Base-by-base conservation (phyloP, 225 moss, liverwort and hornwort genomes). In the Ulota crispa region DNA sequence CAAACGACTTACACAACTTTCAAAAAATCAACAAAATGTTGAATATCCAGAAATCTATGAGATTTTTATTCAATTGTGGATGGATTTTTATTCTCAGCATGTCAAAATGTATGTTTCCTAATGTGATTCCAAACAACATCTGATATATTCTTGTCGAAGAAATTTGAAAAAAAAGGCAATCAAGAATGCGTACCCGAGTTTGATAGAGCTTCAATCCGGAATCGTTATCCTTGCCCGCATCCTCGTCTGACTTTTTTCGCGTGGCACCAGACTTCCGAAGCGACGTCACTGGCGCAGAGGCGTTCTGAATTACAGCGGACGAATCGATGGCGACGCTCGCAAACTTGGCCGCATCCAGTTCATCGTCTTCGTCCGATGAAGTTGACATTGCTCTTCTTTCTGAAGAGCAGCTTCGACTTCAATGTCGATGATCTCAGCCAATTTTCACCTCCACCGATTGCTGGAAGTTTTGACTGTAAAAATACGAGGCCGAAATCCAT, bases 291-390 rank as follows among this genome's bases (percentile, higher is more conserved):
- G 85, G 75, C 20, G 78, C 70, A 30, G 83, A 76, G 21, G 96
- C 96, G 56, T 84, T 89, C 64, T 84, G 87, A 21, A 95, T 79
- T 18, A 96, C 92, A 43, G 90, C 87, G 3, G 69, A 81, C 26
- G 95, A 95, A 80, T 96, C 96, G 68, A 96, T 92, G n/a, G 89
- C 90, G 20, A 96, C 96, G 67, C 96, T 96, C 9, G 91, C 91
- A 20, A 89, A 76, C 73, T 82, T 86, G 74, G 86, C 80, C 2
- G 86, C 89, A 37, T 87, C 88, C 19, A 88, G 83, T 76, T 92
- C 92, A 41, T 93, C 93, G 16, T 92, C 90, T 15, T 94, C 93
- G 64, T 89, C 91, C 20, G 88, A 91, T 4, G 94, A 91, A 31
- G 80, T 85, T 71, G 86, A 83, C 90, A 90, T 90, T 47, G 18